Evolutionary conservation across 1,284 basidiomycete genomes (phyloP).

Genomic region (Microbotryum saponariae): DNA sequence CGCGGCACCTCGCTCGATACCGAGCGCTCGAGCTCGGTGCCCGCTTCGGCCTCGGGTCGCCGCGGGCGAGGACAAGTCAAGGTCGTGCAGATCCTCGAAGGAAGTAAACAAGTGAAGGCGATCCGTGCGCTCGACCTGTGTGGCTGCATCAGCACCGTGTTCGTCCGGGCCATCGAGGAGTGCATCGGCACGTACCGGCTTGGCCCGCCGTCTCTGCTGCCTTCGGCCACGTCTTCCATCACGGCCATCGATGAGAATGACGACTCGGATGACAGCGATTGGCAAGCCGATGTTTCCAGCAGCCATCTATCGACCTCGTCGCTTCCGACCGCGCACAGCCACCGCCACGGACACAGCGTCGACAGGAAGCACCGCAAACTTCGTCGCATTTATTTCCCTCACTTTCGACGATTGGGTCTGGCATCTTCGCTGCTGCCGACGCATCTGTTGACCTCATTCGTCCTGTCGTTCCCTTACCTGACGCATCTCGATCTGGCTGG

Average conservation of each 20-base stretch:
- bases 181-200: slow-evolving; percentile 44
- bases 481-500: slow-evolving; percentile 68
- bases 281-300: slow-evolving; percentile 5
- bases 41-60: slow-evolving; percentile 1
- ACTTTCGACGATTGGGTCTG: slow-evolving; percentile 72
- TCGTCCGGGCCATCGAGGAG: slow-evolving; percentile 58
- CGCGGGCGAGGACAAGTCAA: slow-evolving; percentile 10
- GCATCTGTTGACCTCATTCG: slow-evolving; percentile 66
- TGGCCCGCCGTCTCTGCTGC: slow-evolving; percentile 14
- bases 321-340: background rate
- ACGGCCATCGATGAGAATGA: slow-evolving; percentile 32
- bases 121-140: slow-evolving; percentile 87
- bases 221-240: slow-evolving; percentile 13
- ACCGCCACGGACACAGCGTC: slow-evolving; percentile 11
- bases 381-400: slow-evolving; percentile 52
- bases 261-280: slow-evolving; percentile 36
- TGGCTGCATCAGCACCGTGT: slow-evolving; percentile 83
- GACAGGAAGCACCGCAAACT: slow-evolving; percentile 48
- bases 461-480: slow-evolving; percentile 75
- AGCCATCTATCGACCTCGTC: slow-evolving; percentile 22
- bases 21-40: slow-evolving; percentile 7
- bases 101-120: slow-evolving; percentile 45
- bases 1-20: slow-evolving; percentile 9
- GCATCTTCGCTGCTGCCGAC: slow-evolving; percentile 70
- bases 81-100: slow-evolving; percentile 22